Percentiles rank a stretch among this genome's conserved stretches.
phyloP scores from a whole-genome alignment of 345 rosid genomes.

The Raphanus raphanistrum region DNA sequence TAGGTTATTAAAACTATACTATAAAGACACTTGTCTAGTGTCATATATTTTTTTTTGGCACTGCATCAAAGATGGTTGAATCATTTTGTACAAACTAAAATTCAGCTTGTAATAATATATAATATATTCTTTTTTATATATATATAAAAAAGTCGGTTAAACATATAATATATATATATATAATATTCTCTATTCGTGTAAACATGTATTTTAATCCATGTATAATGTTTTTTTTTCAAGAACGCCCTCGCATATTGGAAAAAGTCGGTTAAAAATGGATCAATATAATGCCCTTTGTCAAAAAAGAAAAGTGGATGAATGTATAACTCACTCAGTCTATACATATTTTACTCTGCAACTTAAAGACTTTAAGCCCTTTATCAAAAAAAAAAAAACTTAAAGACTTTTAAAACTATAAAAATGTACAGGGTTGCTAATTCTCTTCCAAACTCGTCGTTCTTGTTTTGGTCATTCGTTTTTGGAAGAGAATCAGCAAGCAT shows the following conservation, averaged over 20 bases:
- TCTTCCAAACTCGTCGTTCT: background rate
- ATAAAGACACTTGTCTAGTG: constrained; percentile 8
- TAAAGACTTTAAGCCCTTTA: too few relatives aligned
- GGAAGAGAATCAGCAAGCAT: background rate
- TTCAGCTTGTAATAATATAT: background rate
- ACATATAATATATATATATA: background rate
- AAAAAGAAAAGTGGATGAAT: too few relatives aligned
- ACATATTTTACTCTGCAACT: background rate
- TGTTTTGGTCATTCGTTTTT: background rate
- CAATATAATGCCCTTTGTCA: background rate
- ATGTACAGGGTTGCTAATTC: background rate
- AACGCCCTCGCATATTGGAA: constrained; percentile 9
- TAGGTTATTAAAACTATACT: background rate
- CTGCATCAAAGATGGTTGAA: background rate
- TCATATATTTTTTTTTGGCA: background rate
- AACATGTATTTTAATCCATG: background rate
- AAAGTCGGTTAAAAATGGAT: constrained; percentile 11
- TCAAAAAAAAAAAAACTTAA: too few relatives aligned
- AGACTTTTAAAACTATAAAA: background rate
- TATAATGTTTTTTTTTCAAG: background rate
- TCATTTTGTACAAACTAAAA: constrained; percentile 17
- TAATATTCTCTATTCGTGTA: background rate
- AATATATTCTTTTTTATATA: too few relatives aligned
- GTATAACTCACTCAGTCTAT: background rate
- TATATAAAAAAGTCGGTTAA: too few relatives aligned